Evolutionary conservation across 2,329 filamentous ascomycete species (phyloP).

Genomic region (Hirsutella thompsonii): DNA sequence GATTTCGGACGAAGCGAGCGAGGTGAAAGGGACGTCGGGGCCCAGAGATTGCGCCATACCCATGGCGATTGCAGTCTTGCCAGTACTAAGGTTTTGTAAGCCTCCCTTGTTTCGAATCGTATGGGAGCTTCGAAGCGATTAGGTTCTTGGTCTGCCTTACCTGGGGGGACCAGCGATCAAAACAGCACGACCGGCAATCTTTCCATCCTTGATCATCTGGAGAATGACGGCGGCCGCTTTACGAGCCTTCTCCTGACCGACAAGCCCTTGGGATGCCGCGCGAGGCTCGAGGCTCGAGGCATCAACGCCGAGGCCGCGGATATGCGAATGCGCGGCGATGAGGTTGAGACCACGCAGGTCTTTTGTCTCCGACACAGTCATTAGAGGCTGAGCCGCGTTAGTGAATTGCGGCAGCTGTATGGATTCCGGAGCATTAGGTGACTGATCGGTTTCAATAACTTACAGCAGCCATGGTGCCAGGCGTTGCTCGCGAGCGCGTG

Average conservation of each 20-base stretch:
- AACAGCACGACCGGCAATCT: constrained; percentile 91
- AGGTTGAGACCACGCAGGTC: constrained; percentile 94
- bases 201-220: constrained; percentile 98
- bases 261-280: constrained; percentile 75
- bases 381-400: constrained; percentile 31
- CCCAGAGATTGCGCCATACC: constrained; percentile 96
- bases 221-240: constrained; percentile 94
- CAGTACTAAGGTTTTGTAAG: constrained; percentile 49
- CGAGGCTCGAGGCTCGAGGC: constrained; percentile 81
- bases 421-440: no score
- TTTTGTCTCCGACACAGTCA: constrained; percentile 86
- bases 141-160: constrained; percentile 21
- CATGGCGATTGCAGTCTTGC: constrained; percentile 97
- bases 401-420: constrained; percentile 1
- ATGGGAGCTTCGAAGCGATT: neutral
- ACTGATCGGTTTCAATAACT: no score
- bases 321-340: constrained; percentile 96
- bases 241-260: constrained; percentile 90
- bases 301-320: constrained; percentile 90
- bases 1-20: constrained; percentile 90
- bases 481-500: constrained; percentile 1
- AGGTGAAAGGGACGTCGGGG: constrained; percentile 89
- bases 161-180: constrained; percentile 89
- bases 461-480: constrained; percentile 38
- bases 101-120: neutral